Percentiles rank a stretch among this genome's conserved stretches.
Evolutionary conservation across 495 filamentous ascomycete species (phyloP).

Genomic region (Usnea hakonensis): DNA sequence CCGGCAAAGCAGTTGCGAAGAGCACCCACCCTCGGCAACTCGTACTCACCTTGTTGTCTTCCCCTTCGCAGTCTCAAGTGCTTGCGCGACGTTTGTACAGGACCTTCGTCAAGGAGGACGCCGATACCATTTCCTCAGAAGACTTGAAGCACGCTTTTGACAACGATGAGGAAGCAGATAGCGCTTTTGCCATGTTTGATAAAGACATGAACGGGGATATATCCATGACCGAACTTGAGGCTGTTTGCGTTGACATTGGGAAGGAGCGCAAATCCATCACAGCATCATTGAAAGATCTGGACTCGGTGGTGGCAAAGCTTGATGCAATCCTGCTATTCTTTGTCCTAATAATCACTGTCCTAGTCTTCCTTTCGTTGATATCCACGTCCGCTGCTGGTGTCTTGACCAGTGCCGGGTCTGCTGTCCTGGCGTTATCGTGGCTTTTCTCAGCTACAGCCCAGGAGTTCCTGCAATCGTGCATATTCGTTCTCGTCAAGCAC

Average conservation of each 20-base stretch:
- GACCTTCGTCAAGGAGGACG: conserved; percentile 68
- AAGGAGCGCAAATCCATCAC: conserved; percentile 93
- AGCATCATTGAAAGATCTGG: conserved; percentile 86
- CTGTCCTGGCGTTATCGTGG: conserved; percentile 83
- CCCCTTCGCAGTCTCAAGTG: conserved; percentile 70
- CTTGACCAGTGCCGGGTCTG: conserved; percentile 77
- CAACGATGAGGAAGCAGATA: conserved; percentile 81
- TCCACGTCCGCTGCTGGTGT: conserved; percentile 82
- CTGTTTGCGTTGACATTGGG: conserved; percentile 89
- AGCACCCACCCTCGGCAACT: conserved; percentile 83
- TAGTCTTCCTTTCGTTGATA: conserved; percentile 83
- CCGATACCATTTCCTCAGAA: conserved; percentile 65
- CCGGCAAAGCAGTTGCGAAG: conserved; percentile 63
- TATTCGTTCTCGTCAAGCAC: conserved; percentile 97
- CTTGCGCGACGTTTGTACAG: conserved; percentile 87
- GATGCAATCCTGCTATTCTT: conserved; percentile 84
- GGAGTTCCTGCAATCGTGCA: conserved; percentile 83
- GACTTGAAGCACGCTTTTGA: conserved; percentile 76
- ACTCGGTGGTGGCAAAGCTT: conserved; percentile 89
- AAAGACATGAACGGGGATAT: conserved; percentile 97
- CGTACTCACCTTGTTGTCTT: conserved; percentile 61
- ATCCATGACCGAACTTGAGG: conserved; percentile 89
- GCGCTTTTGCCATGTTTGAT: conserved; percentile 89
- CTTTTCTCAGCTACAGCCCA: conserved; percentile 86
- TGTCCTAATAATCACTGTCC: conserved; percentile 64